These are phyloP conservation scores for Apodospora peruviana DNA, from an alignment of 495 filamentous ascomycete genomes.

Conservation along the genomic window DNA sequence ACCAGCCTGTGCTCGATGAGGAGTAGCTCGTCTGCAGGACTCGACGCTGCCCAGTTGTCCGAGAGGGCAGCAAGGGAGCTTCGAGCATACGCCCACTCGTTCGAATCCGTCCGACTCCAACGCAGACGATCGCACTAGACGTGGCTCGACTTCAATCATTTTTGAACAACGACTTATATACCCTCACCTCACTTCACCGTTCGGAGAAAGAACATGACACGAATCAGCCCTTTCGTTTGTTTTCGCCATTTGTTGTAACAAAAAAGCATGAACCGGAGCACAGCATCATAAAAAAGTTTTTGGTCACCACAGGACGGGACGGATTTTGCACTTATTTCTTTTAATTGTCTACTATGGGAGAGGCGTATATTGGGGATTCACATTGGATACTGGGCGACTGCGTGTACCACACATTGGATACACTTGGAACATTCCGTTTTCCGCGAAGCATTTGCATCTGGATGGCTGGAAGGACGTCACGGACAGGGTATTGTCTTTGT, in stretches of 20 bases:
- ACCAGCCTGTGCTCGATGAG: slow-evolving; percentile 77
- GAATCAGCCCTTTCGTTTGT: slow-evolving; percentile 31
- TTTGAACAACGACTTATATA: slow-evolving; percentile 18
- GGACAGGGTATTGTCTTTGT: slow-evolving; percentile 4
- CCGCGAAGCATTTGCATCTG: slow-evolving; percentile 27
- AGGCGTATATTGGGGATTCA: slow-evolving; percentile 22
- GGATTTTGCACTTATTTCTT: slow-evolving; percentile 25
- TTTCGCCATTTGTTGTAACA: slow-evolving; percentile 38
- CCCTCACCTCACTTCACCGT: slow-evolving; percentile 30
- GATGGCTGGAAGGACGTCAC: slow-evolving; percentile 11
- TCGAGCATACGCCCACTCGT: slow-evolving; percentile 77
- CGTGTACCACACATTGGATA: slow-evolving; percentile 18
- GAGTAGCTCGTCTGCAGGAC: slow-evolving; percentile 51
- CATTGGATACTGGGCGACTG: not conserved
- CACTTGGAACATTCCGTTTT: slow-evolving; percentile 30
- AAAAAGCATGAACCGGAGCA: slow-evolving; percentile 48
- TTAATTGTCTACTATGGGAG: slow-evolving; percentile 25
- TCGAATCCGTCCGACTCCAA: slow-evolving; percentile 68
- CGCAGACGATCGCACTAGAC: slow-evolving; percentile 44
- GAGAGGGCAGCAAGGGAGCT: slow-evolving; percentile 75
- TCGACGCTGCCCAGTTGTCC: slow-evolving; percentile 55
- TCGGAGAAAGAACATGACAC: slow-evolving; percentile 16
- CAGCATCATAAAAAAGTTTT: slow-evolving; percentile 47
- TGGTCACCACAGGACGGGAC: slow-evolving; percentile 15
- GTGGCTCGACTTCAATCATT: slow-evolving; percentile 1